These are phyloP conservation scores for Cyclocybe cylindracea DNA, from an alignment of 768 basidiomycete species.

Conservation along the genomic window DNA sequence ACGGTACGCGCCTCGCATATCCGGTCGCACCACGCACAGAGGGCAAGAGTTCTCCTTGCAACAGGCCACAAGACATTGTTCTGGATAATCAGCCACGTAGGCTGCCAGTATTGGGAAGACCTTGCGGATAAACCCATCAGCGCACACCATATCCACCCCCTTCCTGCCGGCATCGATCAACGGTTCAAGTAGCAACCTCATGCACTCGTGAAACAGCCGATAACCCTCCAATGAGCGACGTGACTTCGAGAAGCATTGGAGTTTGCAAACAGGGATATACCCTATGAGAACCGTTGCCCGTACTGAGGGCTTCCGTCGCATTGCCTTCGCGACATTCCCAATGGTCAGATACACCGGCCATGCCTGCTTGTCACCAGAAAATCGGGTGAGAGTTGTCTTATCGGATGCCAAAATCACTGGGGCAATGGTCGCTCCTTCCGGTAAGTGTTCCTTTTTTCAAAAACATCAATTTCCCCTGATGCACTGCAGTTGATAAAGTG, in stretches of 20 bases:
- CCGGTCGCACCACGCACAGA: constrained; percentile 5
- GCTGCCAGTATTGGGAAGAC: constrained; percentile 34
- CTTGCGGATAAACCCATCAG: constrained; percentile 27
- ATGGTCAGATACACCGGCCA: constrained; percentile 44
- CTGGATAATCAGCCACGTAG: constrained; percentile 23
- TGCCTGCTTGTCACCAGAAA: constrained; percentile 35
- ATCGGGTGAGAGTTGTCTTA: constrained; percentile 28
- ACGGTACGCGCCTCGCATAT: constrained; percentile 19
- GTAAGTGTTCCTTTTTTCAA: constrained; percentile 14
- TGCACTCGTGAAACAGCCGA: too few species aligned
- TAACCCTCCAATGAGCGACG: too few species aligned
- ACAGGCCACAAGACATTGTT: constrained; percentile 37
- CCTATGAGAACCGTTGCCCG: constrained; percentile 32
- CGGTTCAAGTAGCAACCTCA: too few species aligned
- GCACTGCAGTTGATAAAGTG: too few species aligned
- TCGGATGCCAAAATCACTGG: constrained; percentile 36
- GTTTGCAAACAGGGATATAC: constrained; percentile 37
- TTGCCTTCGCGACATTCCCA: constrained; percentile 34
- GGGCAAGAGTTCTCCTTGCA: constrained; percentile 24
- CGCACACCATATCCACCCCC: too few species aligned
- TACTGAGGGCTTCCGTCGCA: constrained; percentile 21
- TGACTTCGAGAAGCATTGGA: constrained; percentile 30
- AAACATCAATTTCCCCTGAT: background rate
- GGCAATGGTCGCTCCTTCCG: constrained; percentile 23
- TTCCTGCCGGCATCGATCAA: too few species aligned